These are phyloP conservation scores for Peronospora destructor DNA, from an alignment of 352 stramenopile genomes.

Conservation along the genomic window DNA sequence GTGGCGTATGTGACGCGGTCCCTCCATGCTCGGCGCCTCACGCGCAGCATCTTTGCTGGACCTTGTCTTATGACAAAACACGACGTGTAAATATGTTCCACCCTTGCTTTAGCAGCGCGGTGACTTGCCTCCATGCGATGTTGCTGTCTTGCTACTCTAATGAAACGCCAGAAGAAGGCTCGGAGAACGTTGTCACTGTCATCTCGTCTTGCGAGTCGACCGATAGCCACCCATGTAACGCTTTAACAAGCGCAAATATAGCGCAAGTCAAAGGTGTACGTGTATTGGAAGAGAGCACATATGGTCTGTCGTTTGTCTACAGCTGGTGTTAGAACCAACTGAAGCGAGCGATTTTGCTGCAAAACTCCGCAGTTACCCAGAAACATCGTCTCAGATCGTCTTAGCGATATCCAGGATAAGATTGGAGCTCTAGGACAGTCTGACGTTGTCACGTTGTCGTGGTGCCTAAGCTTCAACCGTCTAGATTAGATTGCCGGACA, in stretches of 20 bases:
- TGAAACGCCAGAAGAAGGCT: conserved; percentile 13
- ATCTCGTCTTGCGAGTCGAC: conserved; percentile 16
- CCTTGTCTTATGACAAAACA: conserved; percentile 15
- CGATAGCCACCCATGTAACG: background rate
- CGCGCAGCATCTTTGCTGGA: conserved; percentile 1
- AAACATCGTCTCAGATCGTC: conserved; percentile 2
- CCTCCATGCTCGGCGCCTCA: conserved; percentile 7
- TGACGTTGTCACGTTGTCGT: background rate
- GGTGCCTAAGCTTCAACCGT: background rate
- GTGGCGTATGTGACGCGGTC: conserved; percentile 15
- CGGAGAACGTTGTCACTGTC: conserved; percentile 12
- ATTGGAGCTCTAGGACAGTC: conserved; percentile 6
- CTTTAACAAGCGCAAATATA: conserved; percentile 6
- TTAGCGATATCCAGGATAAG: conserved; percentile 11
- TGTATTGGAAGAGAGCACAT: background rate
- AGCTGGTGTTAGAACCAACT: conserved; percentile 17
- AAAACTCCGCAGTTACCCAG: conserved; percentile 13
- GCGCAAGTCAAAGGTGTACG: conserved; percentile 1
- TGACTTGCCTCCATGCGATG: conserved; percentile 11
- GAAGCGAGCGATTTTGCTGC: conserved; percentile 12
- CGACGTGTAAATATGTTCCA: background rate
- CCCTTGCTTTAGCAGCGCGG: conserved; percentile 5
- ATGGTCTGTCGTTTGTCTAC: conserved; percentile 4
- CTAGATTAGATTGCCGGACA: background rate
- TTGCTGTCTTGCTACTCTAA: conserved; percentile 8